Conservation (phyloP, 2,329 filamentous ascomycete genomes). For the Chaetomium sp. region DNA sequence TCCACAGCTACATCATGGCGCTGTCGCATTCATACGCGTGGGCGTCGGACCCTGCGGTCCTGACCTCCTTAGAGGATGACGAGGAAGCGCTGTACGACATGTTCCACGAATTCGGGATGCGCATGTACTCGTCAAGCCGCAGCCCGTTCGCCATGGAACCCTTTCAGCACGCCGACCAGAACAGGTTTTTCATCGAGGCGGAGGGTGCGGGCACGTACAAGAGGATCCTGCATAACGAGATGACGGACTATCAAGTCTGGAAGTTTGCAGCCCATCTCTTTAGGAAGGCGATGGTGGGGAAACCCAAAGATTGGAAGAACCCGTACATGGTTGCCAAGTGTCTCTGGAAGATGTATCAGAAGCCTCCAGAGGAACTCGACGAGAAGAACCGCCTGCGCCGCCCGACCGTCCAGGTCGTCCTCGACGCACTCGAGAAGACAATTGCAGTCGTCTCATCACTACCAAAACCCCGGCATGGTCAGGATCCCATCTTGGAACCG, state of each 20-base stretch:
- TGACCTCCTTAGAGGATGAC: conserved; percentile 46
- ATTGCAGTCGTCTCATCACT: conserved; percentile 54
- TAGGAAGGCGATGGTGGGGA: conserved; percentile 56
- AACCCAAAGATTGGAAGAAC: conserved; percentile 61
- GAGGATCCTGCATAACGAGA: conserved; percentile 56
- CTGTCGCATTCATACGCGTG: conserved; percentile 60
- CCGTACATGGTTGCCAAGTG: conserved; percentile 64
- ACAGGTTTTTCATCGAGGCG: conserved; percentile 58
- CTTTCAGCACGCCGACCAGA: conserved; percentile 58
- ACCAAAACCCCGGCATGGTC: conserved; percentile 58
- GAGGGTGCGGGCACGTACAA: conserved; percentile 55
- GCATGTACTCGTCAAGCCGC: conserved; percentile 62
- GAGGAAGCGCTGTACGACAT: conserved; percentile 59
- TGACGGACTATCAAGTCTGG: conserved; percentile 63
- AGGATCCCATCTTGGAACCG: conserved; percentile 82
- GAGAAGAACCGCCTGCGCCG: conserved; percentile 45
- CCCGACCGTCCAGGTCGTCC: conserved; percentile 46
- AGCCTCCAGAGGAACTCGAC: conserved; percentile 48
- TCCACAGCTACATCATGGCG: conserved; percentile 74
- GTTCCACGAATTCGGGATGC: conserved; percentile 63
- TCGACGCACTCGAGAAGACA: conserved; percentile 55
- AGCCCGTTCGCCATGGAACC: conserved; percentile 66
- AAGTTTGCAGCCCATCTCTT: conserved; percentile 61
- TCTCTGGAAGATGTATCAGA: conserved; percentile 65
- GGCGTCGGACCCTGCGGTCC: conserved; percentile 40